Conservation (phyloP, 805 yeast genomes). For the Cyberlindnera veronae region DNA sequence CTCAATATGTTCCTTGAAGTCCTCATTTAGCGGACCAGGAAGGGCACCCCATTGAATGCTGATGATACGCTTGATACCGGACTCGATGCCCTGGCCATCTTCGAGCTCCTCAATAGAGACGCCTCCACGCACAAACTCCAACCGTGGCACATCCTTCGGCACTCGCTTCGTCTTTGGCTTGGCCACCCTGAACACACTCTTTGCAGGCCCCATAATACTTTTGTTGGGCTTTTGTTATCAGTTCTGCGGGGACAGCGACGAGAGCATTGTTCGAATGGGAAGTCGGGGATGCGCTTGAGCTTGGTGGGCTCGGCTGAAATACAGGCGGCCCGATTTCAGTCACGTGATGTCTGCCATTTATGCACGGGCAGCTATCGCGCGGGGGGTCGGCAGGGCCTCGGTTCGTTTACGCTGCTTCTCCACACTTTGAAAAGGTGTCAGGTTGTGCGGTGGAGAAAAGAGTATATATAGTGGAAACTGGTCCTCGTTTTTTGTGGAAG, state of each 20-base stretch:
- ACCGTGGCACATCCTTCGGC: conserved; percentile 10
- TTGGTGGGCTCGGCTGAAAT: too few relatives aligned
- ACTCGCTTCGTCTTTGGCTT: conserved; percentile 4
- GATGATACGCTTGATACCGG: conserved; percentile 9
- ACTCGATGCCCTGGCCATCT: neutral
- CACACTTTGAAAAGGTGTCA: too few relatives aligned
- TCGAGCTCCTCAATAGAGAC: conserved; percentile 1
- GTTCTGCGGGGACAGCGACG: too few relatives aligned
- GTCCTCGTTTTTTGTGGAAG: neutral
- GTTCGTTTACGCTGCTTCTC: neutral
- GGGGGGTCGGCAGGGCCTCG: neutral
- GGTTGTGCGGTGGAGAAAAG: too few relatives aligned
- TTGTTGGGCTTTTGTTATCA: neutral
- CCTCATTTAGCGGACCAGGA: conserved; percentile 15
- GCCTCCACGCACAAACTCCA: neutral
- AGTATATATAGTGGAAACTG: too few relatives aligned
- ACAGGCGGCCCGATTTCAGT: too few relatives aligned
- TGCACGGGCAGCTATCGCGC: neutral
- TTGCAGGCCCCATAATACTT: neutral
- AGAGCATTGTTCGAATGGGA: conserved; percentile 1
- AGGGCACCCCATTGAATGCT: conserved; percentile 18
- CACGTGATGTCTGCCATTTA: conserved; percentile 5
- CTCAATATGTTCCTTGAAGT: conserved; percentile 16
- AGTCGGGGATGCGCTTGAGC: too few relatives aligned
- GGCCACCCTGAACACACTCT: neutral